Evolutionary conservation across 2,329 filamentous ascomycete species (phyloP), one percentile per base, ranked within the genome.

Genomic region (Neofusicoccum laricinum): DNA sequence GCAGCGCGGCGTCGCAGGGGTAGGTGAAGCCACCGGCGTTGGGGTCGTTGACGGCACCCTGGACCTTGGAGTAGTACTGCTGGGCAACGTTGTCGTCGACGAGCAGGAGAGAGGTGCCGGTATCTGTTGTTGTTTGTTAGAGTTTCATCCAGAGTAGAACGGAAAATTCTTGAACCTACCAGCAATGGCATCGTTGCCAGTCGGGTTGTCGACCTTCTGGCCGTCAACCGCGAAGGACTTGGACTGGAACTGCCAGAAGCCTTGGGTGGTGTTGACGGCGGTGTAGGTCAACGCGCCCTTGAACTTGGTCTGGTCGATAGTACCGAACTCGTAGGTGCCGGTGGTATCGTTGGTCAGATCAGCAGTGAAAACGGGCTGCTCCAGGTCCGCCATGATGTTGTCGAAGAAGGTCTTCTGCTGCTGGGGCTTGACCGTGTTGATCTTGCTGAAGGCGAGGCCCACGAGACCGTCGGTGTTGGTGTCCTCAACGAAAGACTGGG

Each of bases 241-340:
- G 5, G 85, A 86, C 14, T 80, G 71, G 71, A 91, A 86, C 71
- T 89, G 81, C 90, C 90, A 93, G 80, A 88, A 92, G 8, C 90
- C 90, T 36, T 80, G 77, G 11, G 81, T 81, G 17, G 80, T 82
- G 72, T 91, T 85, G 66, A 92, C 81, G 10, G 83, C 79, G 19
- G 87, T 80, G 73, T 87, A 91, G 21, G 81, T 76, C 70, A 93
- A 82, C 3, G 82, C 70, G 38, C 90, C 90, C 1, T 75, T 80
- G 74, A 89, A 90, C 69, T 90, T 87, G 64, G 78, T 78, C 1
- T 71, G 72, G 73, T 93, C 88, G 70, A 93, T 87, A 69, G 76
- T 82, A 66, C 91, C 91, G 70, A 93, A 93, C 72, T 92, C 88
- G 77, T 92, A 93, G 34, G 84, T 82, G 50, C 90, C 90, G 2